phyloP scores from a whole-genome alignment of 441 rosid genomes.

The Gossypium schwendimanii region DNA sequence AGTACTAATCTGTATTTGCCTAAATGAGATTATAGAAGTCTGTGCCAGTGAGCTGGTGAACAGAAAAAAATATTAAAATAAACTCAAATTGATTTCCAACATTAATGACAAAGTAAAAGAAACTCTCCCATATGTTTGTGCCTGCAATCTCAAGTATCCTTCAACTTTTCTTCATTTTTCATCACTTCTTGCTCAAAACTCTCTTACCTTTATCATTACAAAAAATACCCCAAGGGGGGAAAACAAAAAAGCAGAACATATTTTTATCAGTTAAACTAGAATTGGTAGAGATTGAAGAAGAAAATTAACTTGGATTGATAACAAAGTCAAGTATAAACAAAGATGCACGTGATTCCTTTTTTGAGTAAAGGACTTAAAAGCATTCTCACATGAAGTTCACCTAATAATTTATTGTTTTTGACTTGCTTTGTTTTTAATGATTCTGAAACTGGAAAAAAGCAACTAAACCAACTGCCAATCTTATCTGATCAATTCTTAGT shows the following conservation, averaged over 20 bases:
- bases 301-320: neutral
- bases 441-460: neutral
- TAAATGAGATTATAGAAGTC: neutral
- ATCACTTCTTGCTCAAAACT: neutral
- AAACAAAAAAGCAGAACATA: neutral
- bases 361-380: neutral
- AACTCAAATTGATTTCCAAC: slow-evolving; percentile 4
- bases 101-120: neutral
- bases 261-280: neutral
- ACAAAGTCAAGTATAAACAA: neutral
- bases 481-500: neutral
- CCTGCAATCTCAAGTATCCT: neutral
- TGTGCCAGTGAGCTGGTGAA: slow-evolving; percentile 6
- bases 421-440: neutral
- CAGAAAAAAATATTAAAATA: neutral
- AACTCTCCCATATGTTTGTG: neutral
- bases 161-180: neutral
- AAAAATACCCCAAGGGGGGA: neutral
- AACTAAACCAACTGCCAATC: neutral
- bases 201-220: neutral
- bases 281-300: neutral
- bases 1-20: neutral
- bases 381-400: neutral
- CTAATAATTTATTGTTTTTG: neutral
- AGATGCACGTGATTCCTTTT: slow-evolving; percentile 8